phyloP scores from a whole-genome alignment of 805 yeast species.

The Torulaspora maleeae region DNA sequence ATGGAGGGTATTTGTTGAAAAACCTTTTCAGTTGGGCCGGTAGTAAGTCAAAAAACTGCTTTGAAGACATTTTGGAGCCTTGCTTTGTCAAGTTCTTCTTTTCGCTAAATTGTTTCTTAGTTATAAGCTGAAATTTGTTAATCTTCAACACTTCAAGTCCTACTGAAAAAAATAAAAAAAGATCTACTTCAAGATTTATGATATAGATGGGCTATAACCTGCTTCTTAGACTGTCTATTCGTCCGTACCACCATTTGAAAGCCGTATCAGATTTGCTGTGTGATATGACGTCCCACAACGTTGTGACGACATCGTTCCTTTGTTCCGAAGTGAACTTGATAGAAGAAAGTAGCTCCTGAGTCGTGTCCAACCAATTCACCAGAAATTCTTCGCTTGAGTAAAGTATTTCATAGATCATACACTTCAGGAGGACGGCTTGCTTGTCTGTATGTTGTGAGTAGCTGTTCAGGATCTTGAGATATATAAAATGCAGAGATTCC shows the following conservation, averaged over 20 bases:
- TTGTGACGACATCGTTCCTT: constrained; percentile 11
- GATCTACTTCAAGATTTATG: background rate
- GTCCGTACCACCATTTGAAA: constrained; percentile 31
- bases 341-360: constrained; percentile 15
- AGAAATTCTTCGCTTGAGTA: constrained; percentile 12
- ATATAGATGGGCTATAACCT: background rate
- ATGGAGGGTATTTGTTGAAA: constrained; percentile 79
- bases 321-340: constrained; percentile 7
- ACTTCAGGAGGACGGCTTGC: constrained; percentile 17
- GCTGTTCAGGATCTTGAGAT: constrained; percentile 17
- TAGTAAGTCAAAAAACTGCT: constrained; percentile 47
- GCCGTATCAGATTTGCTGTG: constrained; percentile 18
- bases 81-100: background rate
- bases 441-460: constrained; percentile 5
- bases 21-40: constrained; percentile 69
- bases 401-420: constrained; percentile 24
- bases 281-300: constrained; percentile 25
- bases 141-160: background rate
- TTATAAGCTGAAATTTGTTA: background rate
- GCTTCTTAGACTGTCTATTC: constrained; percentile 7
- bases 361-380: constrained; percentile 27
- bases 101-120: background rate
- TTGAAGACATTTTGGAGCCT: constrained; percentile 19
- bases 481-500: constrained; percentile 21
- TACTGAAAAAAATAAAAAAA: background rate